Evolutionary conservation across 1,139 yeast genomes (phyloP), one percentile per base, ranked within the genome.

Genomic region (Suhomyces yuchorum): DNA sequence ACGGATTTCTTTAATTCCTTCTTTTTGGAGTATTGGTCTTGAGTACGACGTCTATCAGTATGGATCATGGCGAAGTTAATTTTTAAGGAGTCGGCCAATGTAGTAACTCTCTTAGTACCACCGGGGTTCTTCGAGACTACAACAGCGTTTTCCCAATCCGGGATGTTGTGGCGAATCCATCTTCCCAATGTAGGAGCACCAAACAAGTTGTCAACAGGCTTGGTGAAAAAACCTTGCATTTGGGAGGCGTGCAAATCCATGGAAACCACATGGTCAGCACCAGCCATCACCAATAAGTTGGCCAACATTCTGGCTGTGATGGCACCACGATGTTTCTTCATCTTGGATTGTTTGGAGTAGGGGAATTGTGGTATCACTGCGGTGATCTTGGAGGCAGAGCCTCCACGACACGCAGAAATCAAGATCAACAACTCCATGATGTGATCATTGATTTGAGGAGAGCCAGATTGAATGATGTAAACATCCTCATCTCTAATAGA

Each of bases 281-380:
- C 99, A 1, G 99, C 98, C 96, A 93, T 93, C 48, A 92, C 85
- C 56, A 95, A 76, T 62, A 95, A 73, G 60, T 93, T 93, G 50
- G 99, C 98, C 65, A 95, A 79, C 99, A 95, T 92, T 65, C 98
- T 81, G n/a, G 99, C 99, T 4, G 99, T 92, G 59, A 95, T 95
- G 32, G 99, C 98, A 49, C 99, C 99, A 70, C 99, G 81, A 65
- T 93, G 98, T 68, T 90, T 93, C 74, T 92, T 93, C 99, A 93
- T 95, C 73, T 93, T 93, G 55, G 93, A 84, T 69, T 95, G 99
- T 67, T 93, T 95, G 22, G 97, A 90, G 71, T 95, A 95, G 23
- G 99, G 99, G 66, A 92, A 95, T 67, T 91, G 96, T 1, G 99
- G 99, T 46, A 95, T 85, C 34, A 95, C 98, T 8, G 97, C 98